Evolutionary conservation across 2,329 filamentous ascomycete genomes (phyloP).

Genomic region (Aureobasidium zeae): DNA sequence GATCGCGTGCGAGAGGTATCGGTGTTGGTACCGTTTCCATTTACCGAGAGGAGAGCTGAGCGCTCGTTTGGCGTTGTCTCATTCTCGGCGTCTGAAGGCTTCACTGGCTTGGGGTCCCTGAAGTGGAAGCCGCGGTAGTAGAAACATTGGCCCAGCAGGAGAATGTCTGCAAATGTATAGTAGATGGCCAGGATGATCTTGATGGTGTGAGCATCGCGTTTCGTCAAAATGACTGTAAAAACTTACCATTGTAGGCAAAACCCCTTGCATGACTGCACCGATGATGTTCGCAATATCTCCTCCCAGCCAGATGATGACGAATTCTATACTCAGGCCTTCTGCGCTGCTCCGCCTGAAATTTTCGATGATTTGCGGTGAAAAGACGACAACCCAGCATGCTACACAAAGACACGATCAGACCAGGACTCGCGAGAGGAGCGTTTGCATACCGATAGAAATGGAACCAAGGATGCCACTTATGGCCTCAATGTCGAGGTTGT

Average conservation of each 20-base stretch:
- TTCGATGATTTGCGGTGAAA: slow-evolving; percentile 92
- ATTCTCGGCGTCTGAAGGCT: slow-evolving; percentile 22
- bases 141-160: slow-evolving; percentile 82
- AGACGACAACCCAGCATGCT: slow-evolving; percentile 95
- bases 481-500: slow-evolving; percentile 75
- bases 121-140: slow-evolving; percentile 88
- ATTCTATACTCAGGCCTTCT: slow-evolving; percentile 81
- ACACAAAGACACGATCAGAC: neutral
- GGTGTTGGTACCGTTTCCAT: slow-evolving; percentile 22
- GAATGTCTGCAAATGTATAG: slow-evolving; percentile 85
- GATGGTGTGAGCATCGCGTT: slow-evolving; percentile 6
- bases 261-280: slow-evolving; percentile 81
- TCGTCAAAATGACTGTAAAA: neutral
- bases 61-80: slow-evolving; percentile 26
- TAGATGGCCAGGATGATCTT: slow-evolving; percentile 84
- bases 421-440: too few species aligned
- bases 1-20: slow-evolving; percentile 24
- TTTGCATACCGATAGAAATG: slow-evolving; percentile 75
- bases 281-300: slow-evolving; percentile 97
- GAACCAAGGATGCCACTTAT: slow-evolving; percentile 90
- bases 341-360: slow-evolving; percentile 80
- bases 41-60: slow-evolving; percentile 28
- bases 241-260: slow-evolving; percentile 79
- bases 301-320: slow-evolving; percentile 84
- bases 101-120: slow-evolving; percentile 53